Conservation (phyloP, 345 rosid species). For the Eucalyptus tenuipes region DNA sequence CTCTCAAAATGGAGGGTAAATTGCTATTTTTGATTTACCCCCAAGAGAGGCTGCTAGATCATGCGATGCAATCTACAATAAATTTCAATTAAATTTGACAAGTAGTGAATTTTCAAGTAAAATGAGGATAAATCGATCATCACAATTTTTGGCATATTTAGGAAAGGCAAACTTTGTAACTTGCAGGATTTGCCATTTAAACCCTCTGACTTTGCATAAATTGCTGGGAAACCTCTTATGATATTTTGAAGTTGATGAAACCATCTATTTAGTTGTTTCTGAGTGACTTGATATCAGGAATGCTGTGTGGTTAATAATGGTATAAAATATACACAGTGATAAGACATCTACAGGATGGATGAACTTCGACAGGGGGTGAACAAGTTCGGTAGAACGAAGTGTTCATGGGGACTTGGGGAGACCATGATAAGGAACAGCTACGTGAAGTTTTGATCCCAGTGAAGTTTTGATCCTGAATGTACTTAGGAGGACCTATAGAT, state of each 20-base stretch:
- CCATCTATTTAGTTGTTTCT: not conserved
- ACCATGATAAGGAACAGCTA: not conserved
- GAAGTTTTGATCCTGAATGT: not conserved
- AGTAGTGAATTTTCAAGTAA: not conserved
- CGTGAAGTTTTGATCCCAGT: not conserved
- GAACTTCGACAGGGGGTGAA: not conserved
- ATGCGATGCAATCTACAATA: not conserved
- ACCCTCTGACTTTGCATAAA: not conserved
- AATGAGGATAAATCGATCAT: not conserved
- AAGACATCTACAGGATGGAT: not conserved
- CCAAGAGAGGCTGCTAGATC: not conserved
- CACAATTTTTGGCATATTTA: not conserved
- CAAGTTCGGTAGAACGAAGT: not conserved
- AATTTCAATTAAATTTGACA: too few species aligned
- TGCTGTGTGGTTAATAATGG: not conserved
- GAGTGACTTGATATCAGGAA: not conserved
- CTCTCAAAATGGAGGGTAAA: not conserved
- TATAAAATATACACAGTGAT: not conserved
- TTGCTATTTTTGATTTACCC: not conserved
- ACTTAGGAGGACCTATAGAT: not conserved
- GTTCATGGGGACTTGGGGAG: not conserved
- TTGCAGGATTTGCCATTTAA: not conserved
- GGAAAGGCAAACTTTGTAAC: not conserved
- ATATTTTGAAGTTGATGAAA: not conserved
- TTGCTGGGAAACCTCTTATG: not conserved